Base-by-base conservation (phyloP, 2,329 filamentous ascomycete species). In the Sporothrix humicola region DNA sequence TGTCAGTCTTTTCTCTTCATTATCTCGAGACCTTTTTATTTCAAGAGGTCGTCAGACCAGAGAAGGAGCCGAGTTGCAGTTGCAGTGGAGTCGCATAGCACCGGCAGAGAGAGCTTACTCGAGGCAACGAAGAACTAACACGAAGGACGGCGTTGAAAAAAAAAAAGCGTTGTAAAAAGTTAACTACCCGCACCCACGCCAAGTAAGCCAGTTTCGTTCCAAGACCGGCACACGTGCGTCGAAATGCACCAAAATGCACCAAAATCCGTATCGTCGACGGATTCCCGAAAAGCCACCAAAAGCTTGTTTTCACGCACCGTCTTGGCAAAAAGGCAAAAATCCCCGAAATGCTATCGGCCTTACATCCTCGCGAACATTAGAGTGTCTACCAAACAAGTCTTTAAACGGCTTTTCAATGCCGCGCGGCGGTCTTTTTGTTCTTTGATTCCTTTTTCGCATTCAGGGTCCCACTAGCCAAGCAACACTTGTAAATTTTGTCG, bases 131-230 rank as follows among this genome's bases (percentile, higher is more conserved):
- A 37, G 31, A 5, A 37, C 31, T 37, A 37, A 37, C 31, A 37
- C 31, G 31, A 37, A 37, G 31, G 31, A 26, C 31, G 31, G 31
- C 31, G 31, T 37, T 7, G 31, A 37, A 37, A 37, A 31, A 31
- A 31, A 31, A 31, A 37, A 9, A 8, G 15, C 20, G 52, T 23
- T n/a, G 23, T n/a, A n/a, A n/a, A 59, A 31, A 59, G 1, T 13
- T 12, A 31, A 37, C 3, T 17, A 59, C 56, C 56, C 56, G 23
- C 56, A 9, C 26, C 26, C 26, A 59, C 13, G 56, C 56, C 56
- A 59, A 63, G 58, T 20, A 10, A 20, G 31, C 58, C 58, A 63
- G 31, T 63, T 44, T 63, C 58, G 58, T 63, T 63, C 31, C 58
- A 44, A 63, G 58, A 63, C 31, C 58, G 8, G 31, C 58, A 42